These are phyloP conservation scores for Kalmanozyma brasiliensis DNA, from an alignment of 1,284 basidiomycete genomes.

Conservation along the genomic window DNA sequence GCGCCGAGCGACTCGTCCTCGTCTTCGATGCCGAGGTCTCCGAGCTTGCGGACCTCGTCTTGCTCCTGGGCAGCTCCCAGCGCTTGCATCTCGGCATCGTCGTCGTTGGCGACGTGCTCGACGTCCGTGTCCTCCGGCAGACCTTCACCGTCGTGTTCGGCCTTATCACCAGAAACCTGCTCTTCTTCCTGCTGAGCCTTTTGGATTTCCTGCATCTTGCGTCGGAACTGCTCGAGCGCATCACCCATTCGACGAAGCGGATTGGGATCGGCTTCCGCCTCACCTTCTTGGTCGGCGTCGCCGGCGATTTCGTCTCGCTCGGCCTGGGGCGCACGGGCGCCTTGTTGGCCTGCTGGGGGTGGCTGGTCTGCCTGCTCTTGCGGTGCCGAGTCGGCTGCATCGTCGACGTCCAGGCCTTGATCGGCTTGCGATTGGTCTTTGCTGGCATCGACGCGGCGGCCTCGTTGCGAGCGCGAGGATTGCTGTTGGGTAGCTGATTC, in stretches of 20 bases:
- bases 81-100: slow-evolving; percentile 83
- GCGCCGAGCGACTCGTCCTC: slow-evolving; percentile 52
- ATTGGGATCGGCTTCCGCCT: slow-evolving; percentile 69
- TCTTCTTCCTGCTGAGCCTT: slow-evolving; percentile 70
- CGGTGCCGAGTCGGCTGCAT: slow-evolving; percentile 61
- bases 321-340: slow-evolving; percentile 19
- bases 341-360: slow-evolving; percentile 21
- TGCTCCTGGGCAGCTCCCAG: slow-evolving; percentile 81
- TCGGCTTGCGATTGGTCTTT: slow-evolving; percentile 53
- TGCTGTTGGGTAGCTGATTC: slow-evolving; percentile 47
- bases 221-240: slow-evolving; percentile 82
- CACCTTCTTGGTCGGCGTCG: slow-evolving; percentile 45
- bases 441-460: slow-evolving; percentile 37
- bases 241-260: slow-evolving; percentile 87
- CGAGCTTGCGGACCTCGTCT: slow-evolving; percentile 76
- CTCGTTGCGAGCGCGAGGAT: slow-evolving; percentile 38
- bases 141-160: slow-evolving; percentile 71
- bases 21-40: slow-evolving; percentile 56
- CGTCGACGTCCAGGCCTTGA: slow-evolving; percentile 58
- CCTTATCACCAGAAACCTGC: slow-evolving; percentile 60
- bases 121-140: slow-evolving; percentile 70
- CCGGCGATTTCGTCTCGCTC: slow-evolving; percentile 22
- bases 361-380: slow-evolving; percentile 64
- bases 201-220: slow-evolving; percentile 85
- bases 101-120: slow-evolving; percentile 81